Base-by-base conservation (phyloP, 1,139 yeast species). In the Sugiyamaella castrensis region DNA sequence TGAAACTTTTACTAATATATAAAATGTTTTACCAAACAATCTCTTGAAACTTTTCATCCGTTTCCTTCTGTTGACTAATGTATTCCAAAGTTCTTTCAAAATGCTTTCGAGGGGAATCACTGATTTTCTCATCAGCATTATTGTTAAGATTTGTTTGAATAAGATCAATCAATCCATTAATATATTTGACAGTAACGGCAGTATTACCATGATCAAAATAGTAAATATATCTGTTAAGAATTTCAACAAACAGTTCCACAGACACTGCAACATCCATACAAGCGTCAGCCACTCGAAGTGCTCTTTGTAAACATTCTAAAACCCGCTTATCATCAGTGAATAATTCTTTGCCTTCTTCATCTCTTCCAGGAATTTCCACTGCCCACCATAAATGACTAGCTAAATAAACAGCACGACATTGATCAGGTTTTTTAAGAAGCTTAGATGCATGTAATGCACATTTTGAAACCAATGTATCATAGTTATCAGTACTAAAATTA, bases 351-450 rank as follows among this genome's bases (percentile, higher is more conserved):
- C 53, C 57, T 13, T 38, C 48, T 44, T 67, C 62, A 8, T 65
- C 62, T 31, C 62, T 66, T 42, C 71, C 78, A 50, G 45, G 43
- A 26, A 30, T 37, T 57, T 85, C 91, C 16, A 84, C 62, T 41
- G 94, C 86, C 95, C 96, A 89, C 96, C 97, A 92, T 46, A 92
- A 71, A 67, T 92, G 97, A 2, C 96, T 84, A 47, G 96, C 91
- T 47, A 81, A 70, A 62, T 86, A 87, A 6, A 92, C 95, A 0
- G 96, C 83, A 19, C 97, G 80, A 64, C 98, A 91, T 67, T 91
- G 98, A 62, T 91, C 98, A 31, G 92, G 92, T 65, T 91, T 92
- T 65, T 87, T 88, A 63, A 92, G 75, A 50, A 92, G 74, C 64
- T 87, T 87, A 8, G 96, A 87, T 1, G 96, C 96, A 63, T 89